These are phyloP conservation scores for Cordyceps pruinosa DNA, from an alignment of 2,329 filamentous ascomycete species.

Conservation along the genomic window DNA sequence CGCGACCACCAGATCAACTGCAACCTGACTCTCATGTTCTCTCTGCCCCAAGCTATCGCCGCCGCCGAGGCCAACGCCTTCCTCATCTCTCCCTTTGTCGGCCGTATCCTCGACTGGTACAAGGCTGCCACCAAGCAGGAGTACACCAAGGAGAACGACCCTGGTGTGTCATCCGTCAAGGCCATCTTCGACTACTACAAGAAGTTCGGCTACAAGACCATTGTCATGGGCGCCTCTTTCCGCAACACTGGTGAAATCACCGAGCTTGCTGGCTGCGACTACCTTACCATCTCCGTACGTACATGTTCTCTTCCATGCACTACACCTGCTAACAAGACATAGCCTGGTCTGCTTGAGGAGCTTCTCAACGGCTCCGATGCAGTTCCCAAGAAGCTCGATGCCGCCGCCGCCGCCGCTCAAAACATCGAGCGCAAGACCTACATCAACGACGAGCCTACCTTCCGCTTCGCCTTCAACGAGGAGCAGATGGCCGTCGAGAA, in stretches of 20 bases:
- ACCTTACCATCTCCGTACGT: slow-evolving; percentile 93
- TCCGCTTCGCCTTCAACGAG: slow-evolving; percentile 99
- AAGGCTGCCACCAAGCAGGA: slow-evolving; percentile 94
- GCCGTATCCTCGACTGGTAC: slow-evolving; percentile 99
- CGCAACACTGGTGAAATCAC: slow-evolving; percentile 94
- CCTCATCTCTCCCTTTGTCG: slow-evolving; percentile 98
- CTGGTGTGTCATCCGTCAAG: slow-evolving; percentile 90
- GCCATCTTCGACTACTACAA: slow-evolving; percentile 99
- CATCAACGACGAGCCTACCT: slow-evolving; percentile 79
- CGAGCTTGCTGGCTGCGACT: slow-evolving; percentile 96
- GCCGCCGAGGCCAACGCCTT: slow-evolving; percentile 91
- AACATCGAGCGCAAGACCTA: slow-evolving; percentile 85
- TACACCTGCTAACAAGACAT: neutral
- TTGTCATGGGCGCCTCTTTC: slow-evolving; percentile 99
- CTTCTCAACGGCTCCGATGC: slow-evolving; percentile 74
- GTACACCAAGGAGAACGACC: slow-evolving; percentile 83
- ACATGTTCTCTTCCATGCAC: slow-evolving; percentile 31
- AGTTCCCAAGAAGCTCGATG: slow-evolving; percentile 90
- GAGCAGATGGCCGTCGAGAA: slow-evolving; percentile 99
- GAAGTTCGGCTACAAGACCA: slow-evolving; percentile 98
- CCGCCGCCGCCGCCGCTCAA: slow-evolving; percentile 56
- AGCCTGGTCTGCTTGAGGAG: slow-evolving; percentile 91
- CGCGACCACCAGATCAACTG: slow-evolving; percentile 92
- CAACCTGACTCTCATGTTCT: slow-evolving; percentile 99
- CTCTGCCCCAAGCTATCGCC: slow-evolving; percentile 84